A percentile compares a stretch with the other conserved stretches of the same genome.
Conservation (phyloP, 352 stramenopile genomes). For the Pythium periplocum region DNA sequence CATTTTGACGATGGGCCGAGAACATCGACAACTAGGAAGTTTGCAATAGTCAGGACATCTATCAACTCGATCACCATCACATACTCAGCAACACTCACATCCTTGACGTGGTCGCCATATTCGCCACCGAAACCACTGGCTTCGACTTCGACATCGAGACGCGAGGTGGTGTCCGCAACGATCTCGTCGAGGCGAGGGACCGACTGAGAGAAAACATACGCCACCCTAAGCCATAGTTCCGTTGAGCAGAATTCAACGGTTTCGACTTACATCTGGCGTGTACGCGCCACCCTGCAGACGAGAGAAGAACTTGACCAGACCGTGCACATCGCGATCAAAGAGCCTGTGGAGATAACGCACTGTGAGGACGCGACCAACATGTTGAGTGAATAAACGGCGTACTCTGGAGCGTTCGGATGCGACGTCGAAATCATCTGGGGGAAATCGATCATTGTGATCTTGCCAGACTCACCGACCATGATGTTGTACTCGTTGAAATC, state of each 20-base stretch:
- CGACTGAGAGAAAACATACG: not conserved
- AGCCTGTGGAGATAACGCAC: slow-evolving; percentile 28
- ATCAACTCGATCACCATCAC: slow-evolving; percentile 15
- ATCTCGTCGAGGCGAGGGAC: slow-evolving; percentile 28
- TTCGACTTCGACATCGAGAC: slow-evolving; percentile 37
- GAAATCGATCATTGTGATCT: slow-evolving; percentile 99
- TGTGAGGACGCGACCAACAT: too few relatives aligned
- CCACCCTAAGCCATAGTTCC: too few relatives aligned
- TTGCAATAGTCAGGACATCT: too few relatives aligned
- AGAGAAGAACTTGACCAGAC: slow-evolving; percentile 95
- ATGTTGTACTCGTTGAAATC: slow-evolving; percentile 99
- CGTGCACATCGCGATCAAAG: slow-evolving; percentile 94
- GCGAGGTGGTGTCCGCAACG: slow-evolving; percentile 24
- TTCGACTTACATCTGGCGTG: slow-evolving; percentile 68
- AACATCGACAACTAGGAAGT: slow-evolving; percentile 75
- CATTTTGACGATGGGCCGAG: slow-evolving; percentile 44
- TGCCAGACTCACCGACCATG: slow-evolving; percentile 92
- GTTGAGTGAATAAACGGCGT: slow-evolving; percentile 18
- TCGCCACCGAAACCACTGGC: slow-evolving; percentile 46
- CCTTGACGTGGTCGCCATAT: slow-evolving; percentile 24
- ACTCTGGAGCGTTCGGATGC: slow-evolving; percentile 97
- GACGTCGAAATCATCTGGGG: slow-evolving; percentile 99
- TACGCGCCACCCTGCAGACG: slow-evolving; percentile 77
- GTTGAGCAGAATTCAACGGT: slow-evolving; percentile 6
- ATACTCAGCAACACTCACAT: slow-evolving; percentile 19